A percentile compares a stretch with the other conserved stretches of the same genome.
These are phyloP conservation scores for Chrysanthemum lavandulifolium DNA, from an alignment of 129 eudicot species.

Conservation along the genomic window DNA sequence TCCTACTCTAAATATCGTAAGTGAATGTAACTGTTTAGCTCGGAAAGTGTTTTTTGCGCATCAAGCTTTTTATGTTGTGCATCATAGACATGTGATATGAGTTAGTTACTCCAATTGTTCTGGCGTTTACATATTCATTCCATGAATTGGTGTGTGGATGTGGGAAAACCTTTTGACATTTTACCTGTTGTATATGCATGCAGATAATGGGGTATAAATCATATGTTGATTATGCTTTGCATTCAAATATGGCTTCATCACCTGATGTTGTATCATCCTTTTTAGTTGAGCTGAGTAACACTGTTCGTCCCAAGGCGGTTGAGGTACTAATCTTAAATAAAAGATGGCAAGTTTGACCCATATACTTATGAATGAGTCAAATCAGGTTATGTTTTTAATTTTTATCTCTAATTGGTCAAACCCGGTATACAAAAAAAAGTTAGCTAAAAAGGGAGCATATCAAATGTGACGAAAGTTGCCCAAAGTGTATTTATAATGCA, in stretches of 20 bases:
- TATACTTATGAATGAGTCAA: neutral
- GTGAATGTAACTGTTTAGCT: neutral
- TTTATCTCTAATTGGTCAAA: neutral
- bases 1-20: neutral
- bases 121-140: neutral
- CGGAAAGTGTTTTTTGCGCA: neutral
- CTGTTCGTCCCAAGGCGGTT: constrained; percentile 72
- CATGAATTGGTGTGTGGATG: neutral
- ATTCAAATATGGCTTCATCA: constrained; percentile 80
- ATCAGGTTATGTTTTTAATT: neutral
- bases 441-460: neutral
- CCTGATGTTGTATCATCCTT: constrained; percentile 75
- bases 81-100: constrained; percentile 14
- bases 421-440: too few species aligned
- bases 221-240: constrained; percentile 76
- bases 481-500: neutral
- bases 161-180: constrained; percentile 7
- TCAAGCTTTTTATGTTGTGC: constrained; percentile 7
- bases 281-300: constrained; percentile 76
- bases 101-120: neutral
- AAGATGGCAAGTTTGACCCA: neutral
- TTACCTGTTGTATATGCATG: constrained; percentile 27
- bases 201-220: constrained; percentile 86
- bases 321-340: constrained; percentile 52
- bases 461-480: neutral